Conservation (phyloP, 2,329 filamentous ascomycete species). For the Hypoxylon sp. region DNA sequence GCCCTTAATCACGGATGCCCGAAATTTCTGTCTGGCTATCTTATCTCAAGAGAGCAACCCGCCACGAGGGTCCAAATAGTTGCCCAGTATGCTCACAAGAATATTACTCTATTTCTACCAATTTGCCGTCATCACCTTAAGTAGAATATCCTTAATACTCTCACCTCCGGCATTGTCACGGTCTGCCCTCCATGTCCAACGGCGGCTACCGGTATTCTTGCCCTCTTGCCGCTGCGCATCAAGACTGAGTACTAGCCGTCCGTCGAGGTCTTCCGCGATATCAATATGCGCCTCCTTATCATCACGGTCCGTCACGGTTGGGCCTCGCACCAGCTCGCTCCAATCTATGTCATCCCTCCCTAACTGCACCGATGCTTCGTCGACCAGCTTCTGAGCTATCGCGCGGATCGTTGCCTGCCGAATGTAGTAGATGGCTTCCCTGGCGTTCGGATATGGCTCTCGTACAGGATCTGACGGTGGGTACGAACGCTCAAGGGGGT, state of each 20-base stretch:
- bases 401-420: conserved; percentile 59
- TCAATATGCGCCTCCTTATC: conserved; percentile 43
- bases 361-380: conserved; percentile 34
- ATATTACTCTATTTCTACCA: not conserved
- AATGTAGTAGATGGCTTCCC: conserved; percentile 64
- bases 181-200: conserved; percentile 47
- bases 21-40: too few species aligned
- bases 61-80: not conserved
- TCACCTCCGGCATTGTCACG: conserved; percentile 23
- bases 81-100: not conserved
- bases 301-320: conserved; percentile 41
- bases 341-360: conserved; percentile 46
- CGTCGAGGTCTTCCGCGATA: conserved; percentile 66
- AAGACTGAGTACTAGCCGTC: conserved; percentile 58
- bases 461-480: conserved; percentile 61
- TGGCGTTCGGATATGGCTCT: conserved; percentile 62
- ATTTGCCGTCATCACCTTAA: conserved; percentile 12
- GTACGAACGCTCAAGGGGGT: conserved; percentile 58
- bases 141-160: conserved; percentile 22
- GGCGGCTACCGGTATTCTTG: not conserved
- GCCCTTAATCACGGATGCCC: too few species aligned
- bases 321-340: conserved; percentile 46
- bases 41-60: too few species aligned
- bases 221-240: conserved; percentile 40
- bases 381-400: conserved; percentile 43